Evolutionary conservation across 108 stramenopile genomes (phyloP).

Genomic region (Pseudonitzschia pungens): DNA sequence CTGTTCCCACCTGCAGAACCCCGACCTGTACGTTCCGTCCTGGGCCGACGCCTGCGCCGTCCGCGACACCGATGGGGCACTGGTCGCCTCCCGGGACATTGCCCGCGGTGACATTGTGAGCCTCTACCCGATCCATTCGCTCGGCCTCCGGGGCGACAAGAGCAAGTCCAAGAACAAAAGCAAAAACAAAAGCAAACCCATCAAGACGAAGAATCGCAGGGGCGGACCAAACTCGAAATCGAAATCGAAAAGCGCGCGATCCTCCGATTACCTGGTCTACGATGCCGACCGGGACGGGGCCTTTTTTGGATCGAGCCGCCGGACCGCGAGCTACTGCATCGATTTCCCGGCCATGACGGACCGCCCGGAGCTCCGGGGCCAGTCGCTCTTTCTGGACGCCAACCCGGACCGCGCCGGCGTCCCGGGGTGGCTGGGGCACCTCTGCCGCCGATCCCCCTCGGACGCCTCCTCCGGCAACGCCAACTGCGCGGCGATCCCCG

Average conservation of each 20-base stretch:
- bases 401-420: conserved; percentile 22
- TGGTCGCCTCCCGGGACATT: background rate
- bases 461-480: too few relatives aligned
- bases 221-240: background rate
- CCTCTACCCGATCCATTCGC: conserved; percentile 8
- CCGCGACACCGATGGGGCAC: background rate
- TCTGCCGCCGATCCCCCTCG: too few relatives aligned
- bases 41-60: conserved; percentile 9
- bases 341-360: background rate
- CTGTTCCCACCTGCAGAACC: conserved; percentile 17
- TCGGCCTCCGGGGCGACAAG: background rate
- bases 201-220: conserved; percentile 1
- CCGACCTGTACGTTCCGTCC: conserved; percentile 11
- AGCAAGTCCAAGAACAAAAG: background rate
- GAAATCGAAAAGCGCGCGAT: background rate
- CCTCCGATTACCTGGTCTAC: background rate
- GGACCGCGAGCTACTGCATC: background rate
- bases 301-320: background rate
- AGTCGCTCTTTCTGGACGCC: conserved; percentile 33
- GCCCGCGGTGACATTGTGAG: background rate
- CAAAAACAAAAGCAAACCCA: background rate
- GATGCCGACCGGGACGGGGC: background rate
- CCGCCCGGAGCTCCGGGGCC: background rate
- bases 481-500: background rate
- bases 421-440: conserved; percentile 44